Conservation (phyloP, 2,329 filamentous ascomycete species). For the Monilinia polystroma region DNA sequence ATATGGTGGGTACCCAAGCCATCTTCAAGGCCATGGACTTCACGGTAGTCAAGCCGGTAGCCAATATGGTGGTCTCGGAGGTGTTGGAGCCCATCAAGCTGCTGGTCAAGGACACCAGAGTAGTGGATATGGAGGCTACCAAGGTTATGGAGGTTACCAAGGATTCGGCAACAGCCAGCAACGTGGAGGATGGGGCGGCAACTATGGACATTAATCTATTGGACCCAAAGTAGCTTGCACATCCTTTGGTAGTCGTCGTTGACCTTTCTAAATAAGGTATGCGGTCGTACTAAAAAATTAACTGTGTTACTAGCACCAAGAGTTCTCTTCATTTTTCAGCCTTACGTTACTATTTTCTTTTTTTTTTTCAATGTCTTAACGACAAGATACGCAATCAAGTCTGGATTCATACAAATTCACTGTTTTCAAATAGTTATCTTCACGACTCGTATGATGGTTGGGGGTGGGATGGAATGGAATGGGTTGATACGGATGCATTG, state of each 20-base stretch:
- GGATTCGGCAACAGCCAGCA: slow-evolving; percentile 42
- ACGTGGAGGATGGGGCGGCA: slow-evolving; percentile 50
- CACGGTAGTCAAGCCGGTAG: slow-evolving; percentile 41
- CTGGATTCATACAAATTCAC: slow-evolving; percentile 23
- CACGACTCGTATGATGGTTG: slow-evolving; percentile 21
- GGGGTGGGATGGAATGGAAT: slow-evolving; percentile 19
- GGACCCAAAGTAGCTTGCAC: slow-evolving; percentile 11
- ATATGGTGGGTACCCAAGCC: slow-evolving; percentile 41
- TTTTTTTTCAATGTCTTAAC: slow-evolving; percentile 17
- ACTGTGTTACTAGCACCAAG: slow-evolving; percentile 22
- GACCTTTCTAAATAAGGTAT: neutral
- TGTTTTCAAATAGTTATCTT: slow-evolving; percentile 28
- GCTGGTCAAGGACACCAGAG: slow-evolving; percentile 44
- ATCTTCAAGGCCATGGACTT: slow-evolving; percentile 40
- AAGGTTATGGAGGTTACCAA: slow-evolving; percentile 46
- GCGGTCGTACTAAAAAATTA: slow-evolving; percentile 19
- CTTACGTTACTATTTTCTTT: slow-evolving; percentile 21
- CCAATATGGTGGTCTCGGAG: slow-evolving; percentile 46
- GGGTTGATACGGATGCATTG: slow-evolving; percentile 20
- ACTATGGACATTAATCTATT: slow-evolving; percentile 40
- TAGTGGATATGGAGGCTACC: slow-evolving; percentile 47
- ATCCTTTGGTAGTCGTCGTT: slow-evolving; percentile 18
- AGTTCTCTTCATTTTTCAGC: slow-evolving; percentile 14
- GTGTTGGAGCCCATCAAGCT: slow-evolving; percentile 49
- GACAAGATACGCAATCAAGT: slow-evolving; percentile 19